A percentile compares a stretch with the other conserved stretches of the same genome.
These are phyloP conservation scores for Camelina laxa DNA, from an alignment of 345 rosid species.

Conservation along the genomic window DNA sequence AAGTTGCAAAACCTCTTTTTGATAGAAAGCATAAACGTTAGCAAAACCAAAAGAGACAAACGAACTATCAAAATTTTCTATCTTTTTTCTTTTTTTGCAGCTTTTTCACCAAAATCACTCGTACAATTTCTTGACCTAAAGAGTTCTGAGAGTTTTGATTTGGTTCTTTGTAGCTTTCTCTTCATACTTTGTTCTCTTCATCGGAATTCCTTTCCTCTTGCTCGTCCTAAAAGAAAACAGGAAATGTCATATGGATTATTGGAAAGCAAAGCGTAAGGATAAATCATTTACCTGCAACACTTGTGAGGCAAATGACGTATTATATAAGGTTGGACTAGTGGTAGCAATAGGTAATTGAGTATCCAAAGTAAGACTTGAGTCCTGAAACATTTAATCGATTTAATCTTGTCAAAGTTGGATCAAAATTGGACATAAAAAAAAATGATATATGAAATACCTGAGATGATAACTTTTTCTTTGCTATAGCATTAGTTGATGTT, in stretches of 20 bases:
- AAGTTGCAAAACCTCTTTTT: neutral
- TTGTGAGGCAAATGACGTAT: too few relatives aligned
- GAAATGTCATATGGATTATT: neutral
- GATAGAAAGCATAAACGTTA: neutral
- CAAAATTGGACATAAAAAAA: too few relatives aligned
- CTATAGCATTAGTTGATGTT: too few relatives aligned
- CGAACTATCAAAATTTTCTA: constrained; percentile 1
- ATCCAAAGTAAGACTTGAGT: too few relatives aligned
- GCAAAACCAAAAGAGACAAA: neutral
- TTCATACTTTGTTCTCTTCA: constrained; percentile 53
- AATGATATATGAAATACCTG: too few relatives aligned
- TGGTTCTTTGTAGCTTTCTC: constrained; percentile 44
- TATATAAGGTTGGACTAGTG: too few relatives aligned
- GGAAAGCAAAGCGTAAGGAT: constrained; percentile 1
- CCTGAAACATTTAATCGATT: too few relatives aligned
- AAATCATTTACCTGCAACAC: too few relatives aligned
- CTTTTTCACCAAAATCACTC: constrained; percentile 28
- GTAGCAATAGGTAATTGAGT: too few relatives aligned
- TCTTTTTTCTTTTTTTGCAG: neutral
- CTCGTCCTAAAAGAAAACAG: constrained; percentile 47
- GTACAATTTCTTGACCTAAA: constrained; percentile 45
- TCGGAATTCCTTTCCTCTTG: constrained; percentile 62
- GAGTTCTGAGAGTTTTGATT: constrained; percentile 44
- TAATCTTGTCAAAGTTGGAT: too few relatives aligned
- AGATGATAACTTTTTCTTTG: too few relatives aligned